These are phyloP conservation scores for Oenanthe javanica DNA, from an alignment of 140 eudicot species.

Conservation along the genomic window DNA sequence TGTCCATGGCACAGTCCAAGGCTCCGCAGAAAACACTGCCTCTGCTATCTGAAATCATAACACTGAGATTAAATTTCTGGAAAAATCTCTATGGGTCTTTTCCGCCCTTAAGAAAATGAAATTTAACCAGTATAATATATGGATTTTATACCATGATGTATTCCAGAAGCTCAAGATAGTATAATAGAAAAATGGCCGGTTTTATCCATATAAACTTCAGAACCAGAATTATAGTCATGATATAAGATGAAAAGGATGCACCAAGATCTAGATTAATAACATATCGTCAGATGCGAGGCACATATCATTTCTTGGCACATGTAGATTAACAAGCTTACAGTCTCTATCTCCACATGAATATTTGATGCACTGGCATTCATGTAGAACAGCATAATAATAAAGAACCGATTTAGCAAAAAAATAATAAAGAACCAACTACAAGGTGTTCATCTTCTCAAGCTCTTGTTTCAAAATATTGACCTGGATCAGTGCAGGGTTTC, in stretches of 20 bases:
- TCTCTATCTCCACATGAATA: neutral
- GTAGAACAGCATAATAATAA: neutral
- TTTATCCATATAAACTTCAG: neutral
- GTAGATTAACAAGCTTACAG: neutral
- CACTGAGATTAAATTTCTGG: neutral
- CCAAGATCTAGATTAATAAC: neutral
- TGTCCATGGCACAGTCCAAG: constrained; percentile 89
- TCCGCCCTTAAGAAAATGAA: neutral
- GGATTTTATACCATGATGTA: neutral
- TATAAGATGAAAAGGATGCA: neutral
- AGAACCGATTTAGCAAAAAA: too few species aligned
- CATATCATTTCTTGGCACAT: neutral
- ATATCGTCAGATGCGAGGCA: neutral
- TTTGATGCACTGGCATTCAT: neutral
- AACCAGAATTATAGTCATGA: neutral
- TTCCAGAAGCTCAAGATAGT: neutral
- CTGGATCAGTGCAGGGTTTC: neutral
- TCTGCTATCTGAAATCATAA: constrained; percentile 41
- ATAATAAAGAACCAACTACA: neutral
- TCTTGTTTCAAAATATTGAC: neutral
- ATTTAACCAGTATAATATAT: neutral
- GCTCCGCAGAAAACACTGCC: constrained; percentile 41
- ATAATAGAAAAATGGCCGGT: neutral
- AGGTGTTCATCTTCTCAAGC: neutral
- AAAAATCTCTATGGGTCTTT: neutral